phyloP scores from a whole-genome alignment of 768 basidiomycete genomes.

The Macrolepiota fuliginosa region DNA sequence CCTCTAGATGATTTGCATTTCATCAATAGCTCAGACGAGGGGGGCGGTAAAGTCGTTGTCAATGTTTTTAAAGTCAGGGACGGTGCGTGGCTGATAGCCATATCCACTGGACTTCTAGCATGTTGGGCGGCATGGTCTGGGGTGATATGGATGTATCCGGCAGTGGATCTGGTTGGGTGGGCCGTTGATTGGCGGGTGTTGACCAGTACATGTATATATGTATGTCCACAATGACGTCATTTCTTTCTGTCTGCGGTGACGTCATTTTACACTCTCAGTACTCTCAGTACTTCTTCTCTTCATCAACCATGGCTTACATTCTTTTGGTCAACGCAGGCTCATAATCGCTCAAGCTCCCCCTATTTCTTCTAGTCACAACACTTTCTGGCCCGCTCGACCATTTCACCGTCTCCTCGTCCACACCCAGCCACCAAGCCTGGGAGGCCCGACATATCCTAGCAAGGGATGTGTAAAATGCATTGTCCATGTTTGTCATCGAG shows the following conservation, averaged over 20 bases:
- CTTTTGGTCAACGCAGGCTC: constrained; percentile 81
- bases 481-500: constrained; percentile 64
- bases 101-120: constrained; percentile 51
- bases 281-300: neutral
- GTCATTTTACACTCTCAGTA: too few relatives aligned
- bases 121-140: constrained; percentile 44
- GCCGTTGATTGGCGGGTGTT: constrained; percentile 57
- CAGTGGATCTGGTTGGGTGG: constrained; percentile 64
- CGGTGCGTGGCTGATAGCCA: constrained; percentile 86
- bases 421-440: constrained; percentile 46
- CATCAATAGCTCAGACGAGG: constrained; percentile 75
- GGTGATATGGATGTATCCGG: constrained; percentile 63
- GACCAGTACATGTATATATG: neutral
- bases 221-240: neutral
- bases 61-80: constrained; percentile 63
- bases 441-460: constrained; percentile 26
- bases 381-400: constrained; percentile 32
- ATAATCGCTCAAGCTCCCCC: constrained; percentile 81
- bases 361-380: constrained; percentile 41
- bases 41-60: constrained; percentile 79
- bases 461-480: constrained; percentile 28
- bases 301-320: constrained; percentile 32
- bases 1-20: constrained; percentile 75
- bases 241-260: neutral
- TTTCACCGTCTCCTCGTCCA: constrained; percentile 48